Evolutionary conservation across 1,284 basidiomycete species (phyloP).

Genomic region (Pseudozyma flocculosa): DNA sequence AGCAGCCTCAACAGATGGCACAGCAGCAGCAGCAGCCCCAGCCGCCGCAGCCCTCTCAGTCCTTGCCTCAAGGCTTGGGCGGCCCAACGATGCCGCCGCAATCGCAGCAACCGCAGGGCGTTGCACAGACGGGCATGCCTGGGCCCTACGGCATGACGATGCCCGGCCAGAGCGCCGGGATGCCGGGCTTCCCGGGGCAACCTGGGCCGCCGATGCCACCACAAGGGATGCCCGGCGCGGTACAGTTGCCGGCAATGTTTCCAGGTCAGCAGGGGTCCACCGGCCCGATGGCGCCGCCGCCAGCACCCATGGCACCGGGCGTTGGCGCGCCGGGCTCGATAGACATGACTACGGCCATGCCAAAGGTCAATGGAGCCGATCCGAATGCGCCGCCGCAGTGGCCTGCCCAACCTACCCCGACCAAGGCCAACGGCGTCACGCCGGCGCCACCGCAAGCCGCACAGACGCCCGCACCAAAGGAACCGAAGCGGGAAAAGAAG

Average conservation of each 20-base stretch:
- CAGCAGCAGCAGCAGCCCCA: slow-evolving; percentile 18
- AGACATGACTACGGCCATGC: slow-evolving; percentile 14
- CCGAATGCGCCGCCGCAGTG: slow-evolving; percentile 16
- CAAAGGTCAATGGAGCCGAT: slow-evolving; percentile 2
- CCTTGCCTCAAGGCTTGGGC: not conserved
- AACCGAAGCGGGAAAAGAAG: slow-evolving; percentile 25
- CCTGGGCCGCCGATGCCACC: slow-evolving; percentile 3
- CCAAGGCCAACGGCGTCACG: slow-evolving; percentile 12
- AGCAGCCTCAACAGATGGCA: slow-evolving; percentile 8
- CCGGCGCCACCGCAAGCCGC: not conserved
- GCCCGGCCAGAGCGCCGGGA: not conserved
- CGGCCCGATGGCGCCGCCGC: too few relatives aligned
- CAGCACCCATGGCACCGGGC: too few relatives aligned
- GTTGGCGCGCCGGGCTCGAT: slow-evolving; percentile 8
- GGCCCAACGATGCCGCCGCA: not conserved
- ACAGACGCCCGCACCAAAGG: slow-evolving; percentile 19
- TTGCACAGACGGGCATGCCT: not conserved
- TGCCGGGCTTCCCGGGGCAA: not conserved
- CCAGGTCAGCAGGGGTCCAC: too few relatives aligned
- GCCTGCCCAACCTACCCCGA: slow-evolving; percentile 31
- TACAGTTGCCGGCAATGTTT: too few relatives aligned
- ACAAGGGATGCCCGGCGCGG: too few relatives aligned
- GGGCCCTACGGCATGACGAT: not conserved
- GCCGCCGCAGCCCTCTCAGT: not conserved
- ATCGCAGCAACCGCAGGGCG: not conserved